phyloP scores from a whole-genome alignment of 164 flowering plant species.

The Nymphaea thermarum region DNA sequence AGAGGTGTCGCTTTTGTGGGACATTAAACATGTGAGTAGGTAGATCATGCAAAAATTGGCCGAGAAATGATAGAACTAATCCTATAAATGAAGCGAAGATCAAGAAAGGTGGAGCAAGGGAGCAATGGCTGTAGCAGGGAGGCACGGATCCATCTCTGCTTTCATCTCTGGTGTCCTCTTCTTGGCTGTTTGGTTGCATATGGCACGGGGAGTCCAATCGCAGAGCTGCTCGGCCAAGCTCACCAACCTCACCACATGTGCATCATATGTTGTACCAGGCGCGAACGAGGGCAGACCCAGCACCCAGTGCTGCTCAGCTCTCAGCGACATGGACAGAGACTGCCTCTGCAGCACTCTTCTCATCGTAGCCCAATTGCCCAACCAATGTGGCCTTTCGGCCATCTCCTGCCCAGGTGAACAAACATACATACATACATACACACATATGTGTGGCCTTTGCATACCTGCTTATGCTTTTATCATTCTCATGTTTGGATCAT shows the following conservation, averaged over 20 bases:
- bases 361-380: conserved; percentile 3
- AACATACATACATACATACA: not conserved
- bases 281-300: not conserved
- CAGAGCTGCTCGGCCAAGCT: conserved; percentile 6
- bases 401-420: not conserved
- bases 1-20: not conserved
- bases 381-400: conserved; percentile 1
- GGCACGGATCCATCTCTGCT: not conserved
- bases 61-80: not conserved
- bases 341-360: conserved; percentile 7
- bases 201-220: not conserved
- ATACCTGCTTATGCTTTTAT: too few species aligned
- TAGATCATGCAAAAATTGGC: not conserved
- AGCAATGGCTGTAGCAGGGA: not conserved
- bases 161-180: not conserved
- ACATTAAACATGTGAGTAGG: not conserved
- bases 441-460: not conserved
- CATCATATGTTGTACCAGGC: conserved; percentile 8
- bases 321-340: not conserved
- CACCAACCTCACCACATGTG: conserved; percentile 2
- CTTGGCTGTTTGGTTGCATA: not conserved
- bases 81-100: not conserved
- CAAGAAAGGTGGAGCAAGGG: not conserved
- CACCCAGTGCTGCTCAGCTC: conserved; percentile 3
- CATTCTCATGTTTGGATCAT: too few species aligned